A percentile compares a stretch with the other conserved stretches of the same genome.
phyloP scores from a whole-genome alignment of 805 yeast genomes.

The Yarrowia sp. region DNA sequence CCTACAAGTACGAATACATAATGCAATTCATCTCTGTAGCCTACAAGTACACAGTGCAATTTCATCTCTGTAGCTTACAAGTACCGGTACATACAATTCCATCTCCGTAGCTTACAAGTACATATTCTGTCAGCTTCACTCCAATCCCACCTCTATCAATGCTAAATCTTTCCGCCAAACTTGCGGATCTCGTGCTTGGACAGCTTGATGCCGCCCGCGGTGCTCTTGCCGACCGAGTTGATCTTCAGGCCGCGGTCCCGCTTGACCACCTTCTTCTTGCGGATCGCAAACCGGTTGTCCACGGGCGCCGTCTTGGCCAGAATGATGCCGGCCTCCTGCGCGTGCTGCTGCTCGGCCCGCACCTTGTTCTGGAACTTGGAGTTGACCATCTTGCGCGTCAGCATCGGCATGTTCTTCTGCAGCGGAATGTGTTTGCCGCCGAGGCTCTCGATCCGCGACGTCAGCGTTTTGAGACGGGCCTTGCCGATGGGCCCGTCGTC shows the following conservation, averaged over 20 bases:
- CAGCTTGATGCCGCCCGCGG: constrained; percentile 74
- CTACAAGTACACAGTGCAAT: too few species aligned
- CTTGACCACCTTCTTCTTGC: constrained; percentile 45
- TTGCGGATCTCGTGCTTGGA: constrained; percentile 62
- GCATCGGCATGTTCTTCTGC: constrained; percentile 83
- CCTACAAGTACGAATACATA: too few species aligned
- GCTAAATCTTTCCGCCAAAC: constrained; percentile 26
- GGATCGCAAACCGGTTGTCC: constrained; percentile 21
- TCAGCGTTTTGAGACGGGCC: constrained; percentile 40
- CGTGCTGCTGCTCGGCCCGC: constrained; percentile 65
- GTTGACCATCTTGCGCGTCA: constrained; percentile 81
- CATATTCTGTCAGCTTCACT: too few species aligned
- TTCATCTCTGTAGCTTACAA: too few species aligned
- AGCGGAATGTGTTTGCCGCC: constrained; percentile 36
- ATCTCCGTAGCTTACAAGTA: too few species aligned
- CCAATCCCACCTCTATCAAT: not conserved
- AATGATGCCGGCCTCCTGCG: constrained; percentile 88
- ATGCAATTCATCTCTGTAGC: too few species aligned
- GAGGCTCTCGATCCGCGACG: constrained; percentile 37
- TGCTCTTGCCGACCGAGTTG: constrained; percentile 69
- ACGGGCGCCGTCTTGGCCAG: constrained; percentile 49
- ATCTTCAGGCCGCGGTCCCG: constrained; percentile 81
- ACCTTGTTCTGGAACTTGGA: constrained; percentile 51
- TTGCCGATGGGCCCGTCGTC: constrained; percentile 43
- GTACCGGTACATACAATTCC: too few species aligned